Evolutionary conservation across 768 basidiomycete species (phyloP), one percentile per base, ranked within the genome.

Genomic region (Xerocomus spinulosus): DNA sequence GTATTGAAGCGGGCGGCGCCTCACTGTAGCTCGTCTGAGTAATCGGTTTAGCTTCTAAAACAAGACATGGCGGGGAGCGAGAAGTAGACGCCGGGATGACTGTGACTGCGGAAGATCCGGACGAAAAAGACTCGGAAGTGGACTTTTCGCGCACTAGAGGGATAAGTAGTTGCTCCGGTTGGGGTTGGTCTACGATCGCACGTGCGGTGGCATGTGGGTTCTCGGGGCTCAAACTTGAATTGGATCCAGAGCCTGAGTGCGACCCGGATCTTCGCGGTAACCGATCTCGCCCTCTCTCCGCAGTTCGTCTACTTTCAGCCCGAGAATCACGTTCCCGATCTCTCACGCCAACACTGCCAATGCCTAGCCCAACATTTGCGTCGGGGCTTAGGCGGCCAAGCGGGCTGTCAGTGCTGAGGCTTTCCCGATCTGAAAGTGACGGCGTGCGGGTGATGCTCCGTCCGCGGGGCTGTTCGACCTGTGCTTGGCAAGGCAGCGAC

Each of bases 381-480:
- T 76, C 76, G 8, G 76, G 76, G 29, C 68, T 69, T 47, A 73
- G 28, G 39, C 64, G 70, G 29, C 69, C 68, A 17, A 68, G 36
- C n/a, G 68, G 67, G 42, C 64, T 71, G 26, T 68, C 72, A 6
- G 67, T 52, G 21, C 58, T 51, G 51, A 70, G 48, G 43, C 69
- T 64, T 14, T 76, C 75, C 9, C 76, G 70, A 52, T 80, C 80
- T 42, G 77, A 78, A 36, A 79, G 79, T 2, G 81, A 78, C 14
- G 80, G 70, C 6, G 75, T 76, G 32, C 80, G 75, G 17, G 79
- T 73, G 41, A 68, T 69, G 34, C 81, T 81, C 18, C 82, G 71
- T 3, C 83, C 82, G 13, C 83, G 75, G 20, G 52, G 23, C 15
- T 61, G 64, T 30, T 60, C 69, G 7, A 44, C 62, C 46, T 64